phyloP scores from a whole-genome alignment of 805 yeast species.

The Candida manassasensis region DNA sequence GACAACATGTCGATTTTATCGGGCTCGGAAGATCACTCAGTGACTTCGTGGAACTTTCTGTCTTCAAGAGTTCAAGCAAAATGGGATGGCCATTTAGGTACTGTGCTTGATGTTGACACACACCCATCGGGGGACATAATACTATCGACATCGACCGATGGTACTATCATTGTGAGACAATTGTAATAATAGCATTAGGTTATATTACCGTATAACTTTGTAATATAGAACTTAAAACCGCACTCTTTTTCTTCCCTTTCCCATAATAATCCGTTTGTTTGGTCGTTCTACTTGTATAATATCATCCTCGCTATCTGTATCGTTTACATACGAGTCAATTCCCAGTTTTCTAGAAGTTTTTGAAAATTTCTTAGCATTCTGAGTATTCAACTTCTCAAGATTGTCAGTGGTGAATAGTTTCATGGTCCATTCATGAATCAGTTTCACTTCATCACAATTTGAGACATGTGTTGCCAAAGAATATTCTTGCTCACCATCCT shows the following conservation, averaged over 20 bases:
- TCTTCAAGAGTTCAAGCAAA: constrained; percentile 45
- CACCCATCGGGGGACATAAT: constrained; percentile 41
- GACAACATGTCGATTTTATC: constrained; percentile 41
- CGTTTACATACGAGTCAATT: not conserved
- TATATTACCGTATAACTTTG: not conserved
- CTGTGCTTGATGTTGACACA: constrained; percentile 57
- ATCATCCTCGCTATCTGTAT: not conserved
- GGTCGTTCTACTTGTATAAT: not conserved
- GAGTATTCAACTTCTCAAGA: constrained; percentile 21
- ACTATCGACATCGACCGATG: constrained; percentile 52
- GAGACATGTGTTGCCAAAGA: constrained; percentile 21
- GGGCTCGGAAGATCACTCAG: constrained; percentile 60
- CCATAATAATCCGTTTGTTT: constrained; percentile 2
- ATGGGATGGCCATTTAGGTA: constrained; percentile 56
- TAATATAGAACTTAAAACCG: constrained; percentile 13
- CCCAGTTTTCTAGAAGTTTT: constrained; percentile 13
- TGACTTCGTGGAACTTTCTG: constrained; percentile 57
- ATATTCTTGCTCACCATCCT: constrained; percentile 15
- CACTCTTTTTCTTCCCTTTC: constrained; percentile 12
- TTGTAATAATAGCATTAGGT: constrained; percentile 12
- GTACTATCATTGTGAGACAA: constrained; percentile 48
- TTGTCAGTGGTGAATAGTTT: constrained; percentile 26
- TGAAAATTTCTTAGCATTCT: constrained; percentile 18
- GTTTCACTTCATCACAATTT: not conserved
- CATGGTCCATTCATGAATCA: constrained; percentile 20